Evolutionary conservation across 2,329 filamentous ascomycete species (phyloP), one percentile per base, ranked within the genome.

Genomic region (Colletotrichum cuscutae): DNA sequence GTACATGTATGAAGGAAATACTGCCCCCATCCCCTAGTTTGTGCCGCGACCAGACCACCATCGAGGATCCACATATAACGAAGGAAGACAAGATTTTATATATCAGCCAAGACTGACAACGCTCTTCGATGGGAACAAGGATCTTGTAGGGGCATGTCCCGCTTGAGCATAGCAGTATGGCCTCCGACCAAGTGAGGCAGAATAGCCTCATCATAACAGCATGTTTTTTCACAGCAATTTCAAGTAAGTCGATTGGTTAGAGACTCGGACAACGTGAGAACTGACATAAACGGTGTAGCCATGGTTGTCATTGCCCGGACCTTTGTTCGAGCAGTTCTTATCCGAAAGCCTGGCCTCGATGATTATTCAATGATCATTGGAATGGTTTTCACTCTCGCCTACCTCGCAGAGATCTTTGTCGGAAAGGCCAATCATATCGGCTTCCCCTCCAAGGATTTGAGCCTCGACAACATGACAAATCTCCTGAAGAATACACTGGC

Each of bases 401-500:
- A 77, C 46, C 58, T 77, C 13, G 67, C 65, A 3, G 75, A 77
- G n/a, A 56, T 78, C 13, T 74, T 76, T 30, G 53, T 76, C 11
- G 71, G 58, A 26, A 75, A 70, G 28, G 74, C 73, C 13, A 76
- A 78, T 42, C 68, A 75, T 53, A 75, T 77, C n/a, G 77, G 77
- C 7, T 74, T 76, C 64, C 65, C 73, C 12, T 71, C 63, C 61
- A 46, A 15, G 22, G 74, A 65, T 4, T 74, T 77, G 2, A 73
- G 75, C 2, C 5, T 67, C 19, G 71, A 75, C 19, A 78, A 77
- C 37, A 77, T 76, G 74, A 53, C 66, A 24, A 75, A 65, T 26
- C 42, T 78, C 7, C 61, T 77, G n/a, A 77, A 82, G 76, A 77
- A 76, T 0, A 81, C 79, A 0, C 73, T 84, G 6, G 82, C 80